Base-by-base conservation (phyloP, 345 rosid genomes). In the Durio zibethinus region DNA sequence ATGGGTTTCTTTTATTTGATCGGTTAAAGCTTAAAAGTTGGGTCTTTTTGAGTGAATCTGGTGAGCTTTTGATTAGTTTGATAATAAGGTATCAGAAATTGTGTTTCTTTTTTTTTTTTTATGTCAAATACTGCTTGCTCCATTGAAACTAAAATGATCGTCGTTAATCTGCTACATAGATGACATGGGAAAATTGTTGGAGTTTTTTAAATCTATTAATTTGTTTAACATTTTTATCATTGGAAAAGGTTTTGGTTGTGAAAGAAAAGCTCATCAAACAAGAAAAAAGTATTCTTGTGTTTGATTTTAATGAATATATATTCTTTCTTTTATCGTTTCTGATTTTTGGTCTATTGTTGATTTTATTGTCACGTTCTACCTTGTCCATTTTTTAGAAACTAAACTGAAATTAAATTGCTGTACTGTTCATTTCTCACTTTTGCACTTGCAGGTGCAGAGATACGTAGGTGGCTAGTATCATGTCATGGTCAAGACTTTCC, bases 401-500 rank as follows among this genome's bases (percentile, higher is more conserved):
- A 71, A 27, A 69, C 38, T 45, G 36, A 43, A 68, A 43, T 43
- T 67, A 31, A 29, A 33, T 33, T 72, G 31, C 20, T 47, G 18
- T 31, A n/a, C 15, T 38, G 36, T 57, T 73, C 33, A 7, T 25
- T 53, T 73, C 0, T 74, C 31, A 2, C 25, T 43, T 60, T 59
- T 60, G 57, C 27, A 6, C 15, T 45, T 61, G 25, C 25, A 21
- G 4, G 7, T 29, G 77, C 78, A 62, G 45, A 25, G 78, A 61
- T 47, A 31, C 45, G 2, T 31, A 29, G 45, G 68, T 27, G 56
- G 27, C 27, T 25, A 4, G 23, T 63, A 74, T 60, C 54, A 85
- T 82, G 85, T 80, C 85, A 10, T 76, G 77, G 76, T 80, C 83
- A 54, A 85, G 76, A 80, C 74, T 82, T 65, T 67, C 74, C 12